Evolutionary conservation across 106 monocot genomes (phyloP).

Genomic region (Hemerocallis citrina): DNA sequence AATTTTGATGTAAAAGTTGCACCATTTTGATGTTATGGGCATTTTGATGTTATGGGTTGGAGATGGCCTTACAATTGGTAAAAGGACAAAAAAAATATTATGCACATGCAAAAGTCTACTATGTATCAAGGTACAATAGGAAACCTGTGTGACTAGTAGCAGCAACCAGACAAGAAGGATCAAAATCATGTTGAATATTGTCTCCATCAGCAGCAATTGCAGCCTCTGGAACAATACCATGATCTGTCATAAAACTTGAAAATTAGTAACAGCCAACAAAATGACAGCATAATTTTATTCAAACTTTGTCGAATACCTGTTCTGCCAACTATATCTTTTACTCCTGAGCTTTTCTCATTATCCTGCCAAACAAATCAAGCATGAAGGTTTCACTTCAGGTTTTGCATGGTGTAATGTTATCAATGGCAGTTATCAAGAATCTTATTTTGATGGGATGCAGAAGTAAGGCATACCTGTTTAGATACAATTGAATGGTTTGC

Average conservation of each 20-base stretch:
- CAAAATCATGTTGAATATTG: not conserved
- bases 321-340: not conserved
- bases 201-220: constrained; percentile 6
- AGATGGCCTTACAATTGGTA: no score
- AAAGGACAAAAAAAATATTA: no score
- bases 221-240: constrained; percentile 6
- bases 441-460: not conserved
- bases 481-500: not conserved
- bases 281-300: not conserved
- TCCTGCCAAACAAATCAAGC: constrained; percentile 5
- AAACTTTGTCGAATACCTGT: not conserved
- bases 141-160: constrained; percentile 18
- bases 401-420: not conserved
- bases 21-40: no score
- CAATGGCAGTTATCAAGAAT: no score
- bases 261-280: not conserved
- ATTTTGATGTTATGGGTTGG: no score
- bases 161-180: constrained; percentile 6
- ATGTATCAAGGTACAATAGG: not conserved
- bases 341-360: not conserved
- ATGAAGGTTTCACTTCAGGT: not conserved
- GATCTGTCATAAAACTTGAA: not conserved
- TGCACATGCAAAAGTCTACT: not conserved
- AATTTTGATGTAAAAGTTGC: no score
- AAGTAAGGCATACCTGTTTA: constrained; percentile 16